Evolutionary conservation across 192 early-diverging fungal genomes (phyloP), one percentile per base, ranked within the genome.

Genomic region (Umbelopsis sp.): DNA sequence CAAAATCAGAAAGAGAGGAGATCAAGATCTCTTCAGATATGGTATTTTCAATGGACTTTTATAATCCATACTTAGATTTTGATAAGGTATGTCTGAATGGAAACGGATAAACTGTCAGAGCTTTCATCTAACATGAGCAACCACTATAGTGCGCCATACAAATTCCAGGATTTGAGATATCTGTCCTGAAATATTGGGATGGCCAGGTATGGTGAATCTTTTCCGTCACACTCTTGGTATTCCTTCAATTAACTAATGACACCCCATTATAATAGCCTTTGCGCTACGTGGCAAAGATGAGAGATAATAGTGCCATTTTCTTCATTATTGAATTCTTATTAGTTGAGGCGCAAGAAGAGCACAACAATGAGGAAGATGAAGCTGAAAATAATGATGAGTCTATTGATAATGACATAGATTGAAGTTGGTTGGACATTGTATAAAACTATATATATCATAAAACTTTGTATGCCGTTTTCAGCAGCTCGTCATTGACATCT

Each of bases 1-100:
- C 79, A 9, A 75, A 77, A 20, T 74, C 82, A 52, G 49, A 71
- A 22, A 84, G 89, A 23, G 52, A 79, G 27, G 64, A 76, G 11
- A 72, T 85, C 33, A 65, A 70, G 1, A 88, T 93, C 49, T 78
- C 77, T 30, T 85, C 89, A 1, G 86, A 92, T 64, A 82, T 93
- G 33, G 83, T 93, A 3, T 94, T 91, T 76, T 83, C 89, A 22
- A 80, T 91, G 46, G 91, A 94, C 78, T 90, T 92, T 65, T 82
- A 82, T 74, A 86, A 85, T 64, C 68, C 78, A 0, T 86, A 78
- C 71, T 50, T 86, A 21, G 78, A 84, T 66, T 83, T 86, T 76
- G 66, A 80, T 46, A 78, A 82, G 53, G 68, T 82, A 48, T 70
- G 72, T 12, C 49, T 72, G 15, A 73, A 20, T 8, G 12, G 16